Conservation (phyloP, 768 basidiomycete genomes). For the Pulveroboletus ravenelii region DNA sequence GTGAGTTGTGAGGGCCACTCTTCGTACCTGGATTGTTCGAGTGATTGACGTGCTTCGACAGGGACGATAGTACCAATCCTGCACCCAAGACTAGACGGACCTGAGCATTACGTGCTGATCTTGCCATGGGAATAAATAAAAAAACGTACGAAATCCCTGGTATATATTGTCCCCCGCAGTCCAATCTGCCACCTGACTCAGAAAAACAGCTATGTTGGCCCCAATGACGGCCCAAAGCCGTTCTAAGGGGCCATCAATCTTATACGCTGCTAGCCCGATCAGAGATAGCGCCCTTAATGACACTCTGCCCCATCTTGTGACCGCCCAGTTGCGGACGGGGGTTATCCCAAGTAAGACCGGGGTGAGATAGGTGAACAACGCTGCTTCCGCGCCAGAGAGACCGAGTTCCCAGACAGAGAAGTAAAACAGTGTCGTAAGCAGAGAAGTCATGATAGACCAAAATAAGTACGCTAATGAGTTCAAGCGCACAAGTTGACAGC, state of each 20-base stretch:
- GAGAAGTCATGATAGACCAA: slow-evolving; percentile 79
- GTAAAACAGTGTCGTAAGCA: slow-evolving; percentile 81
- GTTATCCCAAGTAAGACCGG: slow-evolving; percentile 55
- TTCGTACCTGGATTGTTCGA: slow-evolving; percentile 70
- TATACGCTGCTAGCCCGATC: slow-evolving; percentile 50
- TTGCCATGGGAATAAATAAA: not conserved
- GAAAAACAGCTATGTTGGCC: slow-evolving; percentile 46
- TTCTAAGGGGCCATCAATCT: slow-evolving; percentile 44
- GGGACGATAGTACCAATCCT: slow-evolving; percentile 60
- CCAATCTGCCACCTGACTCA: slow-evolving; percentile 55
- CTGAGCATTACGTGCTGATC: not conserved
- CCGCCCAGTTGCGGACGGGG: slow-evolving; percentile 41
- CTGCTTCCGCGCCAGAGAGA: slow-evolving; percentile 75
- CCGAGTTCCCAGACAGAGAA: slow-evolving; percentile 91
- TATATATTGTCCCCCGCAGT: slow-evolving; percentile 39
- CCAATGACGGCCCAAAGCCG: slow-evolving; percentile 54
- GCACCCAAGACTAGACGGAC: slow-evolving; percentile 51
- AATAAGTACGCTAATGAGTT: slow-evolving; percentile 59
- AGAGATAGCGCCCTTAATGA: slow-evolving; percentile 47
- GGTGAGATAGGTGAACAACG: slow-evolving; percentile 66
- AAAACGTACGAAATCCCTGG: slow-evolving; percentile 44
- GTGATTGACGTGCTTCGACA: slow-evolving; percentile 74
- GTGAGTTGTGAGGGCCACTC: not conserved
- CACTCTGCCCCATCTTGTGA: slow-evolving; percentile 45
- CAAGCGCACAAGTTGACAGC: not conserved